Base-by-base conservation (phyloP, 2,329 filamentous ascomycete species). In the Trichothecium roseum region DNA sequence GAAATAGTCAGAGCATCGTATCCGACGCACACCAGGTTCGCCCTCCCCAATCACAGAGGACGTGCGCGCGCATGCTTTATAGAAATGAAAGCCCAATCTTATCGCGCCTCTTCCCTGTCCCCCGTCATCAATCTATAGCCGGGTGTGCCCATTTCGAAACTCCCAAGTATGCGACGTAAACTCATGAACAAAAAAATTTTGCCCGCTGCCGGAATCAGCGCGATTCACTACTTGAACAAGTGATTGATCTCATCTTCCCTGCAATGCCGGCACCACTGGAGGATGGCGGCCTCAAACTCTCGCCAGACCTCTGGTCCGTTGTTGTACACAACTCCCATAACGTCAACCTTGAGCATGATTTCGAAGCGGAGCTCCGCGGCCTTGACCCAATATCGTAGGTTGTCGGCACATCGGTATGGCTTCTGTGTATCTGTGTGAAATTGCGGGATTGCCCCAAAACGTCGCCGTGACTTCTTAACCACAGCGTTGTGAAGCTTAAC, bases 311-410 rank as follows among this genome's bases (percentile, higher is more conserved):
- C 68, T 1, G 69, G 69, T 34, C 74, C 69, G 40, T 69, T 80
- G 51, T 80, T 81, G 52, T 88, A 82, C 16, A 94, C 88, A 7
- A 95, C 73, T 18, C 81, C 86, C 59, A 93, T 80, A 16, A 89
- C 85, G 51, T 95, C 86, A 36, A 94, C 70, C 43, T 81, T 75
- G 35, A 96, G 67, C 46, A 83, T 73, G 28, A 88, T 74, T 59
- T 96, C 91, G 80, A 89, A 98, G 37, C 91, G 78, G 39, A 96
- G 68, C 62, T 98, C 88, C 7, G 88, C 87, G 2, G 89, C 91
- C 64, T 98, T 98, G 59, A 84, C 74, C 89, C 91, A 98, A 66
- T 83, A 98, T 28, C 87, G 77, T 42, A 98, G 69, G 55, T 98
- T 98, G 48, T 98, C 91, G 3, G 88, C 86, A 42, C 81, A 81